Conservation (phyloP, 768 basidiomycete species). For the Boletus reticuloceps region DNA sequence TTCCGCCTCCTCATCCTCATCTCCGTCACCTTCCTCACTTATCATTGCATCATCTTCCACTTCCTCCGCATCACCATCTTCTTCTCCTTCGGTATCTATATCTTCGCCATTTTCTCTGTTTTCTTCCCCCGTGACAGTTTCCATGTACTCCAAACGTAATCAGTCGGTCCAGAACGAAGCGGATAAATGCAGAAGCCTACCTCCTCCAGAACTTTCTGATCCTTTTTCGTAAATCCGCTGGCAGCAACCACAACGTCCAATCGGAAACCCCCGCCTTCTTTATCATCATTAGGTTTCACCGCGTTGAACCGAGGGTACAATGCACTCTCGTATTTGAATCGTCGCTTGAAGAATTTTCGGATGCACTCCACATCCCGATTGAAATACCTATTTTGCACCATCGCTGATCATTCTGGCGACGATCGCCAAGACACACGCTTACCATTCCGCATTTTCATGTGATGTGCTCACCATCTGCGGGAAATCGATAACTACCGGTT, state of each 20-base stretch:
- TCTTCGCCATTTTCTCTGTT: constrained; percentile 27
- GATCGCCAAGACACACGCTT: constrained; percentile 27
- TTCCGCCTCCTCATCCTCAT: constrained; percentile 36
- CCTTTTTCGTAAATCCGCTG: constrained; percentile 86
- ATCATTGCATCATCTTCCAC: constrained; percentile 33
- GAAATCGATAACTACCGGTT: constrained; percentile 95
- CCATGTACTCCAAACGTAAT: constrained; percentile 59
- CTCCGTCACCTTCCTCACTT: constrained; percentile 30
- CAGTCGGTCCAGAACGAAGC: constrained; percentile 16
- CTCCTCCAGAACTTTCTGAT: constrained; percentile 81
- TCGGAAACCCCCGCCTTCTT: constrained; percentile 55
- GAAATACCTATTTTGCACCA: constrained; percentile 74
- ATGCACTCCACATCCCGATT: constrained; percentile 98
- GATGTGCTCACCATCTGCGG: constrained; percentile 99
- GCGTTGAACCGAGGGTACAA: constrained; percentile 82
- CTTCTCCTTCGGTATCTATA: constrained; percentile 32
- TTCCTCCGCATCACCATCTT: constrained; percentile 38
- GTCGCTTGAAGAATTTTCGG: constrained; percentile 83
- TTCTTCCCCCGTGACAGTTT: constrained; percentile 43
- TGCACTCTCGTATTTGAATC: constrained; percentile 90
- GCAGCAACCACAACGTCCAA: constrained; percentile 92
- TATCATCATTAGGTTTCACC: constrained; percentile 28
- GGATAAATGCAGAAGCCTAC: constrained; percentile 44
- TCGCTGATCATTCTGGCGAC: constrained; percentile 7
- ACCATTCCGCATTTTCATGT: constrained; percentile 97